Base-by-base conservation (phyloP, 2,329 filamentous ascomycete genomes). In the Neofusicoccum umdonicola region DNA sequence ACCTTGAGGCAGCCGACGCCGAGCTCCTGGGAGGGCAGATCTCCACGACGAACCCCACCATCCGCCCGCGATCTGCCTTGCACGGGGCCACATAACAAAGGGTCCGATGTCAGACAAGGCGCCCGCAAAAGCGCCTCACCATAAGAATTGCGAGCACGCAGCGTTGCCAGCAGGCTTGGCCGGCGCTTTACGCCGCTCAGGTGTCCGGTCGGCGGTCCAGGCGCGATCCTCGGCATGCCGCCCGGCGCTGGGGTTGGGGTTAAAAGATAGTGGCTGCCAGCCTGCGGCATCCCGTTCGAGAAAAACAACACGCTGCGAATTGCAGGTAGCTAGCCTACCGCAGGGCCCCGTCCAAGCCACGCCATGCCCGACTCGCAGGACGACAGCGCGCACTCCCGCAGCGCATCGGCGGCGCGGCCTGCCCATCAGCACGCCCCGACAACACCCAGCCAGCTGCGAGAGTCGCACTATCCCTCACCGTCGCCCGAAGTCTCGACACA, bases 391-490 rank as follows among this genome's bases (percentile, higher is more conserved):
- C 27, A 31, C 27, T 68, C 71, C 62, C 71, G 74, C 66, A 73
- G 70, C 61, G 71, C 74, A 35, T 76, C 75, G n/a, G 69, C 54
- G 75, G 72, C 68, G 68, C 69, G 50, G 66, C 69, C 48, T 71
- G 65, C 63, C 66, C 52, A 72, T 58, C 69, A 72, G n/a, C 75
- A 79, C 68, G 71, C 72, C 1, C 77, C 77, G 9, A 57, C 68
- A 7, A 76, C 70, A 2, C 77, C 77, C 41, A 78, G 75, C 71
- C 73, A 75, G 66, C 72, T 82, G 56, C 71, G 80, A n/a, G 73
- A 80, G 57, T 73, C 77, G 12, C 73, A 80, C 67, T 76, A 77
- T 58, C 79, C 80, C 62, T 77, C 74, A 34, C 73, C 76, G 57
- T 69, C 69, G 51, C 80, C 80, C 34, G 78, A 81, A 60, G 76